Evolutionary conservation across 2,329 filamentous ascomycete species (phyloP), one percentile per base, ranked within the genome.

Genomic region (Ciborinia camelliae): DNA sequence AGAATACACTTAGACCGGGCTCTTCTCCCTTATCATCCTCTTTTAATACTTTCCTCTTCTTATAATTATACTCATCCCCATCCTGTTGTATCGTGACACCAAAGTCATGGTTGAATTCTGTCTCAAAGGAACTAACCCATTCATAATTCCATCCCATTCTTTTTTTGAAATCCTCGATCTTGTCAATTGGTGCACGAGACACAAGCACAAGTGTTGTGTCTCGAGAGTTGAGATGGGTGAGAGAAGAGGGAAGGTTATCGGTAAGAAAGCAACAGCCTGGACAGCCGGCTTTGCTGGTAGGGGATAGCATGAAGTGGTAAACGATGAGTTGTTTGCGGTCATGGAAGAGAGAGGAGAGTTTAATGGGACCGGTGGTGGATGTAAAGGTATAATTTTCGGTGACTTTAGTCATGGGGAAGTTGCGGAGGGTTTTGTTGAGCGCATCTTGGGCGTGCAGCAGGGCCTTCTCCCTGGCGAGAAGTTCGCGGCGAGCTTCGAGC

Each of bases 241-340:
- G 72, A 10, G 50, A 45, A 32, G 75, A 71, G 0, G 79, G 78
- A 20, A 81, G 70, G 51, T 76, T 73, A 43, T 81, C 79, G 43
- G 73, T 75, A 20, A 76, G 68, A 53, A 79, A 75, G 9, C 74
- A 74, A 68, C 78, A 81, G 6, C 77, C 78, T 20, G 70, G 65
- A 64, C 79, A 81, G 32, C 74, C 79, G 7, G 69, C 64, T 3
- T 76, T 71, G 1, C 74, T 69, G 3, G 71, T 67, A 2, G 78
- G 77, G 0, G 67, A 71, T 63, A 80, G 79, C 79, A 81, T 81
- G 74, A 80, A 81, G 70, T 81, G 79, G 68, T 80, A 80, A 43
- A 81, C 65, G 52, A 79, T 73, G 64, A 80, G 73, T 62, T 78
- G 75, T 35, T 75, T 72, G 35, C 73, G 73, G 59, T 70, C 71